Base-by-base conservation (phyloP, 2,329 filamentous ascomycete genomes). In the Bretziella fagacearum region DNA sequence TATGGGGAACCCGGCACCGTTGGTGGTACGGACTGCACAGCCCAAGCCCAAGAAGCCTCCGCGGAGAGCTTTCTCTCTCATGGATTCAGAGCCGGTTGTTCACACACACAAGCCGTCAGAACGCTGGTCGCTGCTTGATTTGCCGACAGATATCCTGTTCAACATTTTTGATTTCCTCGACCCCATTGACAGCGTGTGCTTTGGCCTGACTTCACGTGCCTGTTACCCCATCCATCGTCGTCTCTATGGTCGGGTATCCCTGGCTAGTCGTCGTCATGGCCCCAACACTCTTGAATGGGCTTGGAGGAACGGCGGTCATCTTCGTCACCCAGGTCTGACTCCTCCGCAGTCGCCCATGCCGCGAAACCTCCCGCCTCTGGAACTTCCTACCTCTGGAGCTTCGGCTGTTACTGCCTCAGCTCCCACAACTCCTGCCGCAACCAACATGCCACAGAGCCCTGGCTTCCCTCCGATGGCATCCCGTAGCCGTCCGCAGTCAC, bases 201-300 rank as follows among this genome's bases (percentile, higher is more conserved):
- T 79, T 32, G 75, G 73, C 11, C 65, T 79, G 45, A 69, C 73
- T 30, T 73, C 68, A 62, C 65, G 64, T 36, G 65, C 70, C 56
- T 68, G 77, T 53, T 79, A 79, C 58, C 60, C 64, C 27, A 72
- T 79, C 54, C 73, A 76, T 59, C 65, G 66, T 22, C 67, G 66
- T 47, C 64, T 75, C 59, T 68, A 75, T 57, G 71, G 70, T 46
- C 63, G 58, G 6, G 68, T 79, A n/a, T 63, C 72, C 7, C 66
- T 79, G 13, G 69, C 68, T 15, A 67, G 67, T 40, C 68, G 74
- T 11, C 74, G 76, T 39, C 58, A 65, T 5, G 75, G 75, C 0
- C 75, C 75, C 47, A 79, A 79, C 58, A 68, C 74, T 53, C 66
- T 76, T 56, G 75, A 79, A 56, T 75, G 71, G 66, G 74, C 74